Percentiles rank a stretch among this genome's conserved stretches.
Evolutionary conservation across 164 flowering plant species (phyloP).

Genomic region (Chimonanthus salicifolius): DNA sequence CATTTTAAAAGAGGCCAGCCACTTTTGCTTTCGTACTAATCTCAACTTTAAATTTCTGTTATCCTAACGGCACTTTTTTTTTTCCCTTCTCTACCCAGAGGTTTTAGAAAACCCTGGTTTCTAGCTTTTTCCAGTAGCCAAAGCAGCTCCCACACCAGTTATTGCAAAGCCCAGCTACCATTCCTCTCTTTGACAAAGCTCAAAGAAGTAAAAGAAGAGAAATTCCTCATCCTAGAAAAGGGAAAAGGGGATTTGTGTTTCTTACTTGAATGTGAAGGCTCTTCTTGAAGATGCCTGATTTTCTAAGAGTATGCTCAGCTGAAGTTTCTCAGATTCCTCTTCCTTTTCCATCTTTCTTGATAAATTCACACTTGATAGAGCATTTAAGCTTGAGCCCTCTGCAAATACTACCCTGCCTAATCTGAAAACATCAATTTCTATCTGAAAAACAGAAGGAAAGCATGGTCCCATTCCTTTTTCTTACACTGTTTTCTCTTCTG

Average conservation of each 20-base stretch:
- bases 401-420: constrained; percentile 27
- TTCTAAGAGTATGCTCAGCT: constrained; percentile 25
- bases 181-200: constrained; percentile 6
- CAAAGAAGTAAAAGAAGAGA: constrained; percentile 12
- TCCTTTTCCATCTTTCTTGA: constrained; percentile 30
- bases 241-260: constrained; percentile 26
- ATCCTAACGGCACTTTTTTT: constrained; percentile 44
- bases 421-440: constrained; percentile 13
- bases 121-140: constrained; percentile 16
- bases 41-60: constrained; percentile 62
- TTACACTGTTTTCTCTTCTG: constrained; percentile 44
- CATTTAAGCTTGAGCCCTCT: constrained; percentile 31
- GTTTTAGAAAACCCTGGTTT: constrained; percentile 11
- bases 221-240: constrained; percentile 15
- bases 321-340: constrained; percentile 54
- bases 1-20: constrained; percentile 35
- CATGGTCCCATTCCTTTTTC: constrained; percentile 35
- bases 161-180: constrained; percentile 9
- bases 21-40: constrained; percentile 41
- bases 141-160: constrained; percentile 10
- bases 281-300: constrained; percentile 50
- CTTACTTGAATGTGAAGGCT: constrained; percentile 73
- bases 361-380: constrained; percentile 17
- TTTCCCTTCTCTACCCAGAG: neutral
- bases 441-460: constrained; percentile 12